Evolutionary conservation across 2,329 filamentous ascomycete species (phyloP), one percentile per base, ranked within the genome.

Genomic region (Graphiopsis chlorocephala): DNA sequence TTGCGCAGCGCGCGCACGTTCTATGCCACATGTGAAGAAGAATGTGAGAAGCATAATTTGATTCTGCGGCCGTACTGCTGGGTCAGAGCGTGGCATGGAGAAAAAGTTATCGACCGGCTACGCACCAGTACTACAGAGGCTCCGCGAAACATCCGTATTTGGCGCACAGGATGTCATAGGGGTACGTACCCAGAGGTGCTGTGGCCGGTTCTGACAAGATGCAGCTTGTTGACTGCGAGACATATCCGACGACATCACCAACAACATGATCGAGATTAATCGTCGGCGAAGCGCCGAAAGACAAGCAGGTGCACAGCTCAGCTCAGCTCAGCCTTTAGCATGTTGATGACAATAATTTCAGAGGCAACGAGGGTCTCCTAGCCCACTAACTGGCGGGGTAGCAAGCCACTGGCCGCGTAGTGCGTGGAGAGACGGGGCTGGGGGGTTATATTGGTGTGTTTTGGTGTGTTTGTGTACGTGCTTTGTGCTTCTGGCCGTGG

Each of bases 361-460:
- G 14, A 31, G 33, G 5, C 38, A 25, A 33, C 25, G 57, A 48
- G 57, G 38, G 57, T 60, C 57, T 31, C n/a, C 20, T 38, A n/a
- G 31, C 47, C 47, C 20, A 53, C 23, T 35, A 15, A 29, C 38
- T 42, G 45, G 59, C 59, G 59, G 59, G 59, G 59, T 61, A 53
- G 23, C 42, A 61, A 35, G 58, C 58, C 58, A 52, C 59, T 29
- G 52, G 45, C 29, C n/a, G 11, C 12, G 11, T 23, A 56, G 31
- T 35, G 53, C 31, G 31, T 56, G 53, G 53, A 56, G 53, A 56
- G 23, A 33, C 8, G 53, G 53, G 53, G 53, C 53, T 56, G n/a
- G 29, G 53, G 23, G 29, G 26, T n/a, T 29, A 31, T 56, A 23
- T 31, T 31, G 20, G 53, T 33, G n/a, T 35, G 31, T 31, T 11